Base-by-base conservation (phyloP, 2,329 filamentous ascomycete species). In the Fusarium sp. region DNA sequence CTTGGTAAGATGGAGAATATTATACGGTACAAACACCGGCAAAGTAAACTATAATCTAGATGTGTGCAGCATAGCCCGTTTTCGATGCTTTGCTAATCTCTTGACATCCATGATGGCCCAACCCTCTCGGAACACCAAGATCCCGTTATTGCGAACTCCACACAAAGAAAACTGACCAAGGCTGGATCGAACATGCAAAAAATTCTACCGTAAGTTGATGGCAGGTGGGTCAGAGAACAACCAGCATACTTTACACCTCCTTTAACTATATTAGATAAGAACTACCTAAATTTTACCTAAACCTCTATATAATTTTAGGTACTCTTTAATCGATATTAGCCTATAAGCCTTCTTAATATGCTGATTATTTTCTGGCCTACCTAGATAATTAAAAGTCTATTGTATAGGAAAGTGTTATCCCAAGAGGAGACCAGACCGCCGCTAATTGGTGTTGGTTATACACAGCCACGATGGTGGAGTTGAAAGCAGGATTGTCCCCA, bases 391-490 rank as follows among this genome's bases (percentile, higher is more conserved):
- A 21, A 56, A 57, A 35, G 35, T 37, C 47, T 37, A 21, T 47
- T 35, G 21, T 36, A 17, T 14, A 14, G 39, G 29, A 45, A 37
- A 40, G 13, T 37, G 21, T 48, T 27, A 17, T 23, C 21, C 21
- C 14, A 37, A 41, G 33, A 45, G 42, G 36, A 55, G 40, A 59
- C 29, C 33, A 25, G 33, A 52, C n/a, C n/a, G 14, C 37, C 41
- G 14, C 29, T 37, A 35, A 52, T 61, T 67, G 46, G 65, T 35
- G 25, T 31, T 59, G 29, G n/a, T n/a, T 33, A 42, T 45, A 69
- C 65, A 69, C 54, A 67, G 65, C 65, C 65, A 61, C 59, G 17
- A 27, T 56, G 17, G 64, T 65, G 64, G 64, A 68, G 63, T 67
- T 47, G 40, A 17, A 29, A 43, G 41, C 31, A 37, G 35, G 36